phyloP scores from a whole-genome alignment of 345 rosid genomes.

The Barbarea vulgaris region DNA sequence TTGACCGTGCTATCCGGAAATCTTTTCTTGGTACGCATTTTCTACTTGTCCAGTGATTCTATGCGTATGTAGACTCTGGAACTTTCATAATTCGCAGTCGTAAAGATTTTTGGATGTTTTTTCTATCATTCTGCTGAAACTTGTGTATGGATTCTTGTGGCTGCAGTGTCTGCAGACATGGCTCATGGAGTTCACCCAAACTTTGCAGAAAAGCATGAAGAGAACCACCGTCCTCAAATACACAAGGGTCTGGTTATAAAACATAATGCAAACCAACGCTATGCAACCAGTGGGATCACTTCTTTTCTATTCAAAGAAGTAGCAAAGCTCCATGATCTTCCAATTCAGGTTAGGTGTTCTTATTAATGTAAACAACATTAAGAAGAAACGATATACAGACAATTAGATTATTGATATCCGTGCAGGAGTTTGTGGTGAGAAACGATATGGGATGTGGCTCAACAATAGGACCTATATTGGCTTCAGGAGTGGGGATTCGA shows the following conservation, averaged over 20 bases:
- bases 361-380: slow-evolving; percentile 1
- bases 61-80: neutral
- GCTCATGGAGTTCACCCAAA: slow-evolving; percentile 97
- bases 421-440: slow-evolving; percentile 92
- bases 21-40: slow-evolving; percentile 79
- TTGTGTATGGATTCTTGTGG: slow-evolving; percentile 22
- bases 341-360: slow-evolving; percentile 68
- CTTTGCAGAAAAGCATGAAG: slow-evolving; percentile 88
- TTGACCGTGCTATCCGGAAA: slow-evolving; percentile 73
- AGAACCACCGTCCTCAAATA: slow-evolving; percentile 88
- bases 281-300: slow-evolving; percentile 90
- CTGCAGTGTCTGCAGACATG: slow-evolving; percentile 91
- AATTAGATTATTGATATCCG: neutral
- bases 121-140: slow-evolving; percentile 10
- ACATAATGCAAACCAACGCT: slow-evolving; percentile 94
- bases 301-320: slow-evolving; percentile 93
- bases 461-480: slow-evolving; percentile 94
- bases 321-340: slow-evolving; percentile 75
- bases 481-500: slow-evolving; percentile 87
- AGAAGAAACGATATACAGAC: neutral
- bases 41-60: neutral
- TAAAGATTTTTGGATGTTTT: neutral
- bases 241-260: slow-evolving; percentile 89
- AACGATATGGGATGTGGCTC: slow-evolving; percentile 99
- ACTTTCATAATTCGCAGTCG: neutral